Evolutionary conservation across 1,139 yeast species (phyloP).

Genomic region (Meyerozyma sp.): DNA sequence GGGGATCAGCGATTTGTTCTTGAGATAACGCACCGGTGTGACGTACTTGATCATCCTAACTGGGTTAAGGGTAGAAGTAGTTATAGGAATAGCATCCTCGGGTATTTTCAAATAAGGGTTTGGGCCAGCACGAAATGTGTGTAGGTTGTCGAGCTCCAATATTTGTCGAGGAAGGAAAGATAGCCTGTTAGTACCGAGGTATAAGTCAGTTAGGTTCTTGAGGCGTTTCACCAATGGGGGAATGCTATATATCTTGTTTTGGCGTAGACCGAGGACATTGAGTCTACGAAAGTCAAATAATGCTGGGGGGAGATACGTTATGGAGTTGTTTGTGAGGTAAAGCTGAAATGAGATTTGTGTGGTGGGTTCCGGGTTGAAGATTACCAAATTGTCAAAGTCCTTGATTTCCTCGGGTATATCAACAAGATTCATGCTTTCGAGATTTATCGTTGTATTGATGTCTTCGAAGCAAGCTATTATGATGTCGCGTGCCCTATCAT

Average conservation of each 20-base stretch:
- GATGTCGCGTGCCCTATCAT: constrained; percentile 25
- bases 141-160: constrained; percentile 35
- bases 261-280: constrained; percentile 50
- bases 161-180: constrained; percentile 52
- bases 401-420: constrained; percentile 50
- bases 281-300: constrained; percentile 46
- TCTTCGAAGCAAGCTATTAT: constrained; percentile 39
- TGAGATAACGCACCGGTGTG: constrained; percentile 18
- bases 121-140: constrained; percentile 46
- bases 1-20: constrained; percentile 18
- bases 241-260: constrained; percentile 42
- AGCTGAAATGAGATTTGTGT: constrained; percentile 35
- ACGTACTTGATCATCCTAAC: constrained; percentile 14
- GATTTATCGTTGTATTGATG: constrained; percentile 28
- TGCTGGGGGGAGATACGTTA: constrained; percentile 46
- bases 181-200: constrained; percentile 48
- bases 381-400: constrained; percentile 47
- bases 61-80: constrained; percentile 10
- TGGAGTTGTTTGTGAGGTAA: constrained; percentile 45
- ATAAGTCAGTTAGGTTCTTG: constrained; percentile 39
- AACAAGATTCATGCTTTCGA: constrained; percentile 38
- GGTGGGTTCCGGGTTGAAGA: constrained; percentile 23
- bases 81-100: constrained; percentile 20
- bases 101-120: constrained; percentile 32
- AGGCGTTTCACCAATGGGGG: constrained; percentile 50